Base-by-base conservation (phyloP, 345 rosid genomes). In the Eucalyptus marginata region DNA sequence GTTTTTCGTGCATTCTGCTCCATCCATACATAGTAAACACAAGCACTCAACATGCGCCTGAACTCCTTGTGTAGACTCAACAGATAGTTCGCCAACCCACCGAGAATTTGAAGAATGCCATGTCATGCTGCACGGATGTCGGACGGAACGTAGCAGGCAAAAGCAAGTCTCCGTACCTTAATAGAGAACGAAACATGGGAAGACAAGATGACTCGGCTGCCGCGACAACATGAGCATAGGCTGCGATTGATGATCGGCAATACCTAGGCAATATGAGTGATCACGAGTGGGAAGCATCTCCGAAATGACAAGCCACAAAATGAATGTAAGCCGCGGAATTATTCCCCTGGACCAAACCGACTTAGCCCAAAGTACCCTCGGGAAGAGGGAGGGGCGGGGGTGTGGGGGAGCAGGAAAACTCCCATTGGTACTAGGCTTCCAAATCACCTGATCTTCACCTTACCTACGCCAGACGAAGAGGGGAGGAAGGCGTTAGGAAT, bases 331-430 rank as follows among this genome's bases (percentile, higher is more conserved):
- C 68, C n/a, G 4, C 4, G 0, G 8, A 59, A 27, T 62, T 62
- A 62, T 27, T 62, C 68, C 66, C 79, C 36, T 31, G 1, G 15
- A 66, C 40, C 79, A 66, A 15, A 66, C 43, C 22, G 16, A 16
- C 43, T 4, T 31, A 66, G 76, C 40, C 40, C 40, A 7, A 66
- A 66, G 22, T 56, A 7, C 58, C 27, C 12, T 56, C 6, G 62
- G 29, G 62, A 24, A 3, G 9, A 20, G 2, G 1, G 9, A 1
- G 8, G 3, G 51, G 49, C 1, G 49, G 5, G 4, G 47, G 44
- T 43, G 44, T 43, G 17, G 4, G 56, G 56, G 24, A 52, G 56
- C 56, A 52, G 1, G 62, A 56, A 4, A 7, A 4, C 12, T 68
- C 29, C 12, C 43, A 16, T 68, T 8, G 12, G 0, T 68, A 16